Evolutionary conservation across 2,329 filamentous ascomycete genomes (phyloP), one percentile per base, ranked within the genome.

Genomic region (Pseudocercospora eumusae): DNA sequence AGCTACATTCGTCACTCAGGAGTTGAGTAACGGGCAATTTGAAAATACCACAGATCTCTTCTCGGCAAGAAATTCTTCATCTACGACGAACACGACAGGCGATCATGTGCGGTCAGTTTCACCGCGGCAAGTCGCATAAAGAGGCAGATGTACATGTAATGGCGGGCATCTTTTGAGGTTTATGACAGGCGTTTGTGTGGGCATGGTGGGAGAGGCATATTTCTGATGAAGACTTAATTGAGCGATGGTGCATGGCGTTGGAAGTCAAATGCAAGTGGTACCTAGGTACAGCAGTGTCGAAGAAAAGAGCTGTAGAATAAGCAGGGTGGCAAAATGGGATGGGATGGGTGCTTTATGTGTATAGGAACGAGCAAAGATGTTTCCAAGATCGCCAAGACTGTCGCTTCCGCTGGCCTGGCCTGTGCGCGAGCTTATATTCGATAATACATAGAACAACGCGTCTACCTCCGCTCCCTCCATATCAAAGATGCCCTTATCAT

Each of bases 101-200:
- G 31, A 54, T 21, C 20, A 36, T n/a, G 52, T 54, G 52, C 52
- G 52, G n/a, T 54, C 52, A n/a, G 52, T 54, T 1, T 54, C 52
- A n/a, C 52, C 52, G 23, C 52, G 52, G 33, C 52, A 54, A 10
- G 31, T 54, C n/a, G 28, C 52, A 54, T 54, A 25, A 40, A 20
- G 28, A 4, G 11, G 33, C 52, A 54, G 52, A 40, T 9, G 40
- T 36, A 21, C n/a, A 36, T 40, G 36, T 40, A 18, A 18, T 40
- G 15, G 36, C 36, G 13, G 36, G 36, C 36, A 40, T 40, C n/a
- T 40, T 18, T 33, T n/a, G 36, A 18, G 7, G 7, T 40, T 40
- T 5, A 18, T 40, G 36, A 47, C 13, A 2, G 44, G 44, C 47
- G 25, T 52, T 18, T 25, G 25, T 1, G 23, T 25, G 47, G 47